A percentile compares a stretch with the other conserved stretches of the same genome.
Evolutionary conservation across 371 early-diverging fungal genomes (phyloP).

Genomic region (Sporodiniella umbellata): DNA sequence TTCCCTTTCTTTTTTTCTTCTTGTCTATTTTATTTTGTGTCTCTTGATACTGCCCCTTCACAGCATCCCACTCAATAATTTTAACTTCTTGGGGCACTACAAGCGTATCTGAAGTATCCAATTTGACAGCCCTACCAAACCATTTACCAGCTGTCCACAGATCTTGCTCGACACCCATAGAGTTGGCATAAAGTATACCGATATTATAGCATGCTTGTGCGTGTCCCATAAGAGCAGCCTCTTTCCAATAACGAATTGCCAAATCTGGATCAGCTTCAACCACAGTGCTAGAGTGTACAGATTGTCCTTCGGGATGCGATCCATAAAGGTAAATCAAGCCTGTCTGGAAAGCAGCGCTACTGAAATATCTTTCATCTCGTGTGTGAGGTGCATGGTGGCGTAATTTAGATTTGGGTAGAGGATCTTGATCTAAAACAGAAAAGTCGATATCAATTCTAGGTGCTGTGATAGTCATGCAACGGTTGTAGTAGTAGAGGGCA

Average conservation of each 20-base stretch:
- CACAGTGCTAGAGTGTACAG: slow-evolving; percentile 26
- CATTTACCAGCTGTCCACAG: slow-evolving; percentile 41
- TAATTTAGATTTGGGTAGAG: slow-evolving; percentile 28
- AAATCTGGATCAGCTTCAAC: slow-evolving; percentile 36
- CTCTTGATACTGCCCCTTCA: too few relatives aligned
- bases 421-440: slow-evolving; percentile 25
- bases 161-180: slow-evolving; percentile 41
- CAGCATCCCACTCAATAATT: slow-evolving; percentile 42
- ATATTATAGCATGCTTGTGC: slow-evolving; percentile 50
- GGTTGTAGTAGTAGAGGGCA: slow-evolving; percentile 42
- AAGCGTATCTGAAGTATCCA: slow-evolving; percentile 39
- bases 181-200: slow-evolving; percentile 45
- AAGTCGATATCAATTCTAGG: slow-evolving; percentile 42
- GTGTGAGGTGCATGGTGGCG: slow-evolving; percentile 42
- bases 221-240: slow-evolving; percentile 43
- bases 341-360: slow-evolving; percentile 47
- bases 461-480: slow-evolving; percentile 47
- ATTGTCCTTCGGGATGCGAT: slow-evolving; percentile 37
- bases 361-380: slow-evolving; percentile 43
- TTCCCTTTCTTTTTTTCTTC: slow-evolving; percentile 12
- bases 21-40: slow-evolving; percentile 6
- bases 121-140: slow-evolving; percentile 48
- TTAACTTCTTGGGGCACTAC: slow-evolving; percentile 36
- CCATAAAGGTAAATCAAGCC: slow-evolving; percentile 49
- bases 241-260: slow-evolving; percentile 49